Evolutionary conservation across 306 rosid genomes (phyloP).

Genomic region (Quercus variabilis): DNA sequence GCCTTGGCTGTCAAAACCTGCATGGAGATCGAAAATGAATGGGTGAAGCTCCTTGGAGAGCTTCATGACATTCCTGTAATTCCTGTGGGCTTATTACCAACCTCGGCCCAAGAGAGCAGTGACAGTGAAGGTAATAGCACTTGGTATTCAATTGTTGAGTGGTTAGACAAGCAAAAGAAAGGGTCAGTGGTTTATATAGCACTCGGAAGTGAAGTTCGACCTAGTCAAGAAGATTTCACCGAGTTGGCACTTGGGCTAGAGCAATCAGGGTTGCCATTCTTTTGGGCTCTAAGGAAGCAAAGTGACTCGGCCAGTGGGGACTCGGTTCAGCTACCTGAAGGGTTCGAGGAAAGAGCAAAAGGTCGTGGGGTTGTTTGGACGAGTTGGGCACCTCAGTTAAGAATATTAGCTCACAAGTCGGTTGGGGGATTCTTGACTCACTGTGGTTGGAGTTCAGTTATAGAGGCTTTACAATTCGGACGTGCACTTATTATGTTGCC

Average conservation of each 20-base stretch:
- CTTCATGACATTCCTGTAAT: conserved; percentile 13
- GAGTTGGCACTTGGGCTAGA: conserved; percentile 36
- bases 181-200: too few relatives aligned
- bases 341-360: not conserved
- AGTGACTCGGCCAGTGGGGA: conserved; percentile 2
- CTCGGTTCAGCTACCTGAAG: conserved; percentile 1
- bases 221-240: conserved; percentile 15
- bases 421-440: conserved; percentile 34
- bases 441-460: conserved; percentile 34
- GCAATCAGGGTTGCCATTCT: conserved; percentile 14
- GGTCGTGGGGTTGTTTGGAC: conserved; percentile 14
- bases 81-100: conserved; percentile 33
- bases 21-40: conserved; percentile 26
- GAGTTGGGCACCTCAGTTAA: conserved; percentile 29
- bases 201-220: not conserved
- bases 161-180: conserved; percentile 27
- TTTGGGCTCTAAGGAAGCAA: not conserved
- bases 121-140: not conserved
- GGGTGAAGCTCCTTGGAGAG: conserved; percentile 2
- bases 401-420: conserved; percentile 18
- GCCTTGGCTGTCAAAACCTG: conserved; percentile 21
- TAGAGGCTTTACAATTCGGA: conserved; percentile 15
- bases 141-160: conserved; percentile 22
- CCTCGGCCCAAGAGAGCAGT: not conserved
- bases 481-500: conserved; percentile 23